Evolutionary conservation across 1,139 yeast genomes (phyloP).

Genomic region (Trichomonascaceae sp.): DNA sequence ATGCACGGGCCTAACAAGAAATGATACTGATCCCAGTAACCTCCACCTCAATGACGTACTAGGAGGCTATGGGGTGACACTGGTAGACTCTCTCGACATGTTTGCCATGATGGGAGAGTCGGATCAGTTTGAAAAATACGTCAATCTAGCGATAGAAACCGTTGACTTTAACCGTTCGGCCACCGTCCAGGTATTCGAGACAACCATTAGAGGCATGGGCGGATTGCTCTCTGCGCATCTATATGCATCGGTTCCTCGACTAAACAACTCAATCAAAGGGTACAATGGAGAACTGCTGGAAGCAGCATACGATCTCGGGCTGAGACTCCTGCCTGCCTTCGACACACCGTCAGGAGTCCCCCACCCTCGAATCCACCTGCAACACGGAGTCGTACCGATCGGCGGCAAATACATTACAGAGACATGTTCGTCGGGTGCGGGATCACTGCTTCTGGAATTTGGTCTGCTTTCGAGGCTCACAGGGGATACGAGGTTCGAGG

Average conservation of each 20-base stretch:
- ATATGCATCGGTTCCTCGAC: constrained; percentile 46
- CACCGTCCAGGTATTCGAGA: constrained; percentile 67
- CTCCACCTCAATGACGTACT: constrained; percentile 65
- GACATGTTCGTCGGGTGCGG: constrained; percentile 81
- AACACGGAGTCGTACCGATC: constrained; percentile 33
- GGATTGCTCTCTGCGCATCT: constrained; percentile 69
- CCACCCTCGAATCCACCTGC: constrained; percentile 56
- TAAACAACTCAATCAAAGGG: constrained; percentile 30
- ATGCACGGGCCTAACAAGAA: constrained; percentile 60
- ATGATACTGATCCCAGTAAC: constrained; percentile 38
- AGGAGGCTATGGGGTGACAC: constrained; percentile 70
- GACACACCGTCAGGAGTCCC: constrained; percentile 49
- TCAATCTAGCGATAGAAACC: constrained; percentile 33
- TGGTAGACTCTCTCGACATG: constrained; percentile 70
- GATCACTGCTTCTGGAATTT: constrained; percentile 70
- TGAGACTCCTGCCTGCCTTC: constrained; percentile 53
- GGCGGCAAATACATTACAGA: constrained; percentile 31
- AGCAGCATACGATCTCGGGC: constrained; percentile 63
- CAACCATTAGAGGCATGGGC: constrained; percentile 68
- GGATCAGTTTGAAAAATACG: constrained; percentile 37
- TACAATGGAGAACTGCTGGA: constrained; percentile 61
- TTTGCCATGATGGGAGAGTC: constrained; percentile 59
- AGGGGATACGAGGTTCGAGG: constrained; percentile 59
- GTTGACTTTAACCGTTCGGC: constrained; percentile 48
- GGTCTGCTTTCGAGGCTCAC: constrained; percentile 61